These are phyloP conservation scores for Boletus subcaerulescens DNA, from an alignment of 768 basidiomycete species.

Conservation along the genomic window DNA sequence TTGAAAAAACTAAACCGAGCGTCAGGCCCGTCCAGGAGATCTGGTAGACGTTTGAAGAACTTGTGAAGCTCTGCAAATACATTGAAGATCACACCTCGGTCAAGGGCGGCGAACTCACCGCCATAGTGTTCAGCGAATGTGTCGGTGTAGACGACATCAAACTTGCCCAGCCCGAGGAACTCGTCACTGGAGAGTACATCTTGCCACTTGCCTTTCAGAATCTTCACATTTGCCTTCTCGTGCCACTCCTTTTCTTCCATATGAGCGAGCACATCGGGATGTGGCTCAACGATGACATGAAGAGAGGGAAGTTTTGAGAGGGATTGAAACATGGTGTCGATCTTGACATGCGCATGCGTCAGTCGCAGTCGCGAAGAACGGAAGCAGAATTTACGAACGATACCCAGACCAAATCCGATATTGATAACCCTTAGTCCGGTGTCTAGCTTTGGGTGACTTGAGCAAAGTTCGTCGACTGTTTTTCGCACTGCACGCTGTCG, in stretches of 20 bases:
- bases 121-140: constrained; percentile 88
- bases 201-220: constrained; percentile 94
- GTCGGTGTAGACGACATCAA: constrained; percentile 89
- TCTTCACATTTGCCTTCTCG: constrained; percentile 67
- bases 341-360: constrained; percentile 42
- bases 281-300: constrained; percentile 93
- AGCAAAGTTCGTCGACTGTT: constrained; percentile 68
- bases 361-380: constrained; percentile 1
- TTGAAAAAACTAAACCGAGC: constrained; percentile 96
- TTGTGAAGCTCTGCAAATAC: constrained; percentile 52
- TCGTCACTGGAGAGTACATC: constrained; percentile 65
- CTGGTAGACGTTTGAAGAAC: constrained; percentile 81
- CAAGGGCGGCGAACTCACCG: constrained; percentile 35
- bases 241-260: constrained; percentile 81
- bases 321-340: constrained; percentile 78
- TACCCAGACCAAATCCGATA: constrained; percentile 92
- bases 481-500: constrained; percentile 55
- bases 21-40: constrained; percentile 68
- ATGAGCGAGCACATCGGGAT: constrained; percentile 83
- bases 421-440: constrained; percentile 71
- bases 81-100: not conserved
- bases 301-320: constrained; percentile 54
- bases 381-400: constrained; percentile 46
- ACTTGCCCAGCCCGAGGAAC: constrained; percentile 65
- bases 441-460: constrained; percentile 43